Evolutionary conservation across 129 eudicot genomes (phyloP), one percentile per base, ranked within the genome.

Genomic region (Pseudognaphalium luteoalbum): DNA sequence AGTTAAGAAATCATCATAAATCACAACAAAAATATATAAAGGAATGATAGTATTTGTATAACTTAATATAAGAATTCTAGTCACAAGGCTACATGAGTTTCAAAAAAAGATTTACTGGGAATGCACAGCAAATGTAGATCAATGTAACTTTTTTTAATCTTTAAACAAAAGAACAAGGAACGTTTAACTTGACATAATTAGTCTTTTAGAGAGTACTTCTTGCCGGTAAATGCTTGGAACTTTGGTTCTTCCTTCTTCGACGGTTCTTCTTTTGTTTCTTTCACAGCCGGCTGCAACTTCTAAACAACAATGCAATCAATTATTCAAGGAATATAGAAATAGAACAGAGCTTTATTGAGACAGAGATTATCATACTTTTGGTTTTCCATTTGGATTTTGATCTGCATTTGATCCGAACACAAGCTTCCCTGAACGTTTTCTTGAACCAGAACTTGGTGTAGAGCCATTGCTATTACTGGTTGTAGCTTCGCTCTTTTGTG

Each of bases 201-300:
- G 64, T 58, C 71, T 76, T 86, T 89, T 57, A 89, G 76, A 22
- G 89, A 82, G 71, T 86, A 85, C 58, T 89, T 89, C 88, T 89
- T 89, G 70, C 96, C 96, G 6, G 88, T 82, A 75, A 89, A 89
- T 34, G 96, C 91, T 81, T 87, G 81, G 64, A 89, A 89, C 84
- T 89, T 89, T 1, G 84, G 76, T 70, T 89, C 89, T 78, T 82
- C 88, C 73, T 86, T 83, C 76, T 78, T 73, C 2, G 81, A 39
- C 42, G 71, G 29, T 62, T 85, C 89, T 67, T 76, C 56, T 44
- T 74, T 60, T 67, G 47, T 60, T 77, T 85, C 90, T 79, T 88
- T 85, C 34, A 33, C 20, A 3, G 61, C 28, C 22, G 71, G 72
- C 89, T 88, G 78, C 66, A 34, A 52, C 72, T 64, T 78, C 70